Evolutionary conservation across 2,329 filamentous ascomycete species (phyloP), one percentile per base, ranked within the genome.

Genomic region (Cercospora beticola): DNA sequence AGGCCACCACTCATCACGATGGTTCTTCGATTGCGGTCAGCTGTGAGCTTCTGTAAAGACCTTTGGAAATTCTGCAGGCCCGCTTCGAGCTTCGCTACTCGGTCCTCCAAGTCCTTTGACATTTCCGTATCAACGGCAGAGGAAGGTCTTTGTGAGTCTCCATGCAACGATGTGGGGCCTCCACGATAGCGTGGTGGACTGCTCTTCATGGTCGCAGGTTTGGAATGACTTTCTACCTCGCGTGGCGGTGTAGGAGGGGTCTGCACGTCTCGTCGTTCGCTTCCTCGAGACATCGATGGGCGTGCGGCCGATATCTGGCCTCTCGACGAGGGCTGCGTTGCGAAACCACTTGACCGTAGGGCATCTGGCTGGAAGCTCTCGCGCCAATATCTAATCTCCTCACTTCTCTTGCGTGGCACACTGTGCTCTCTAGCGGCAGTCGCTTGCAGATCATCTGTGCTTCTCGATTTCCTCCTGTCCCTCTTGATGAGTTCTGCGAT

Each of bases 351-450:
- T 5, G 75, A 74, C 5, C 76, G 74, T 26, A 77, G 56, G 3
- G 78, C 74, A 56, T 71, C 69, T 54, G 70, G 61, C 68, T 74
- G 56, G 49, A 76, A 73, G 72, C 77, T 79, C 59, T 78, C 76
- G 8, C 78, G 72, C 79, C 78, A 79, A 61, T 75, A 78, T 40
- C 74, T 68, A 28, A 80, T 79, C 72, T 80, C 79, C 28, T 77
- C 75, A 61, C 74, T 78, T 62, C 76, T 74, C 64, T 79, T 76
- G 28, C 77, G 70, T 0, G 73, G 66, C n/a, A 73, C 62, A 28
- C 71, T 69, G 12, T 68, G 65, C 49, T 71, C 65, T 16, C 67
- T 65, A 23, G 70, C 59, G 5, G 36, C 46, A 14, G 71, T 56
- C 9, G 62, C 64, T 30, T 70, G 72, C 52, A 79, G 67, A 66